A percentile compares a stretch with the other conserved stretches of the same genome.
phyloP scores from a whole-genome alignment of 139 green algal genomes.

The Mesostigma viride region DNA sequence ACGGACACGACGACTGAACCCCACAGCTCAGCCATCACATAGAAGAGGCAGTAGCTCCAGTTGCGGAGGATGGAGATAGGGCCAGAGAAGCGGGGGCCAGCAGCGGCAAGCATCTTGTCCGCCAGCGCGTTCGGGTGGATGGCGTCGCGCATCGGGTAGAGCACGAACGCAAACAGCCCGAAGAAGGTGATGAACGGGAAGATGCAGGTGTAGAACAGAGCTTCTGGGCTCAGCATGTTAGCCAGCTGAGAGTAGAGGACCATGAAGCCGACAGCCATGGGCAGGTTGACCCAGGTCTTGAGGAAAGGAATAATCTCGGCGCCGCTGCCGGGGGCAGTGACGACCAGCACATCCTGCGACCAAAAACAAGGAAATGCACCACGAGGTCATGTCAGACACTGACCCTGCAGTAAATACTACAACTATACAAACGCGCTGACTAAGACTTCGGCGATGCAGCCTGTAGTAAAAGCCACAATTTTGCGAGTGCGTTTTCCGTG shows the following conservation, averaged over 20 bases:
- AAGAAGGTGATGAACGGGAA: conserved; percentile 98
- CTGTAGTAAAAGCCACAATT: too few relatives aligned
- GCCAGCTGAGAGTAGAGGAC: conserved; percentile 79
- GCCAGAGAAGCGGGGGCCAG: conserved; percentile 68
- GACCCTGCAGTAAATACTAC: too few relatives aligned
- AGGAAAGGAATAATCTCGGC: conserved; percentile 95
- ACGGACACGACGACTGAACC: conserved; percentile 92
- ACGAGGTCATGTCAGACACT: too few relatives aligned
- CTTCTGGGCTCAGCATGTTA: conserved; percentile 75
- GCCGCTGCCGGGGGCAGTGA: conserved; percentile 75
- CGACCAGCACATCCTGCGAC: conserved; percentile 64
- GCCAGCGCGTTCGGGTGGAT: conserved; percentile 82
- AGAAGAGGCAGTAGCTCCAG: conserved; percentile 98
- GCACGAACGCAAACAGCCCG: conserved; percentile 80
- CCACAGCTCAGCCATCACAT: conserved; percentile 96
- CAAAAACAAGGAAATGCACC: too few relatives aligned
- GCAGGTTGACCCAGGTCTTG: conserved; percentile 85
- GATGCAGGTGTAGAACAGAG: conserved; percentile 96
- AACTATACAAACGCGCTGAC: too few relatives aligned
- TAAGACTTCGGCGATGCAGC: too few relatives aligned
- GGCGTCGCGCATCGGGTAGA: conserved; percentile 83
- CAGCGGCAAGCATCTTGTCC: conserved; percentile 56
- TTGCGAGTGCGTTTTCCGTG: too few relatives aligned
- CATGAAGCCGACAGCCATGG: conserved; percentile 74
- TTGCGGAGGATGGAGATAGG: conserved; percentile 97